phyloP scores from a whole-genome alignment of 2,329 filamentous ascomycete genomes.

The Diaporthe amygdali region DNA sequence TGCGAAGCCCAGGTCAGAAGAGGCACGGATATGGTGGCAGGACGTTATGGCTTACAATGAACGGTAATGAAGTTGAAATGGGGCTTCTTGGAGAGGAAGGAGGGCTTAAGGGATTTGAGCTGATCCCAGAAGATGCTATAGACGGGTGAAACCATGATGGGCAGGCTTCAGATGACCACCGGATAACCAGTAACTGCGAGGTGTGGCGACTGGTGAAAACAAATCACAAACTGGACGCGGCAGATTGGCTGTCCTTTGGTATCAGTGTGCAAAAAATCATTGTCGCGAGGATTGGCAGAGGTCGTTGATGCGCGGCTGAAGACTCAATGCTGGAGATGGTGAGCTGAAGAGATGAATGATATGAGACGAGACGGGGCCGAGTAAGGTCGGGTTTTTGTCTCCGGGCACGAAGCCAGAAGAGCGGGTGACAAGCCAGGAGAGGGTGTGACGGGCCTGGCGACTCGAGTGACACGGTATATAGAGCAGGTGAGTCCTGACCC shows the following conservation, averaged over 20 bases:
- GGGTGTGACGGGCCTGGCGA: background rate
- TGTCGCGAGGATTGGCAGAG: conserved; percentile 3
- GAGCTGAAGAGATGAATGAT: conserved; percentile 4
- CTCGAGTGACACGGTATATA: background rate
- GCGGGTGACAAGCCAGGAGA: background rate
- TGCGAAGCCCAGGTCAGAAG: conserved; percentile 35
- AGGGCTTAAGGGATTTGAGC: conserved; percentile 57
- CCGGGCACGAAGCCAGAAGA: background rate
- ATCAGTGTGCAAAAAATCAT: conserved; percentile 13
- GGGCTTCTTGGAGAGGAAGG: conserved; percentile 64
- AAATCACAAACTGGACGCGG: conserved; percentile 9
- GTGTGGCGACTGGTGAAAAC: background rate
- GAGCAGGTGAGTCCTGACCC: background rate
- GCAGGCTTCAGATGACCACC: background rate
- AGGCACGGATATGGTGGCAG: background rate
- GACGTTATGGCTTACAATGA: conserved; percentile 65
- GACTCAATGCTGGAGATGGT: background rate
- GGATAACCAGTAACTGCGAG: background rate
- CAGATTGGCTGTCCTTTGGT: conserved; percentile 12
- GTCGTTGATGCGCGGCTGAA: background rate
- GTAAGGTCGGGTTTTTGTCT: background rate
- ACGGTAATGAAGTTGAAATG: conserved; percentile 82
- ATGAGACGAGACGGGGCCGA: background rate
- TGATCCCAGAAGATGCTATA: conserved; percentile 42
- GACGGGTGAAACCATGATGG: conserved; percentile 24